These are phyloP conservation scores for Diaporthe sp. DNA, from an alignment of 2,329 filamentous ascomycete genomes.

Conservation along the genomic window DNA sequence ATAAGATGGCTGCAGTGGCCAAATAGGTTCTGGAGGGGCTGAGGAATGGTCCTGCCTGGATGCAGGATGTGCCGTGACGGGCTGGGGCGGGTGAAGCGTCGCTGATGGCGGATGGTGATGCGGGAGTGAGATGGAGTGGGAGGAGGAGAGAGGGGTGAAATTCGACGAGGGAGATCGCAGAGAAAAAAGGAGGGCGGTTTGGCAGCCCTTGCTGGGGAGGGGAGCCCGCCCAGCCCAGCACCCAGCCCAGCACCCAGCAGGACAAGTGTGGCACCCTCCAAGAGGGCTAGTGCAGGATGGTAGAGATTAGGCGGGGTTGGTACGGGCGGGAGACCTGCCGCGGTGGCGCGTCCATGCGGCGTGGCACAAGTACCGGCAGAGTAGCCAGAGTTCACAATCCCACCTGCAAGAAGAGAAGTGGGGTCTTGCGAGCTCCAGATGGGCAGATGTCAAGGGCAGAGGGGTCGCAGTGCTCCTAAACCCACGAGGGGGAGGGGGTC, in stretches of 20 bases:
- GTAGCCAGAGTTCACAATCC: constrained; percentile 34
- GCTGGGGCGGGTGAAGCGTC: constrained; percentile 42
- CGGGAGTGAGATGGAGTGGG: constrained; percentile 47
- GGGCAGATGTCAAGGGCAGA: constrained; percentile 35
- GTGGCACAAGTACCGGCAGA: neutral
- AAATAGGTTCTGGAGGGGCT: constrained; percentile 44
- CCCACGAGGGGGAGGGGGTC: constrained; percentile 16
- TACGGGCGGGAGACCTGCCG: constrained; percentile 6
- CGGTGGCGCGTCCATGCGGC: neutral
- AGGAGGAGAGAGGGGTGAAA: constrained; percentile 48
- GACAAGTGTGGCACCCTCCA: constrained; percentile 34
- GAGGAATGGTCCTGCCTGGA: constrained; percentile 47
- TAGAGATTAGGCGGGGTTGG: constrained; percentile 36
- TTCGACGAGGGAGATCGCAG: constrained; percentile 48
- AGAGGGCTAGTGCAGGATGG: constrained; percentile 33
- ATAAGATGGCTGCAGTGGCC: constrained; percentile 52
- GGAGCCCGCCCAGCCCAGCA: constrained; percentile 36
- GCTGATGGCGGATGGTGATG: constrained; percentile 39
- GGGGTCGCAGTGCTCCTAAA: constrained; percentile 29
- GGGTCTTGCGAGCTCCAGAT: constrained; percentile 38
- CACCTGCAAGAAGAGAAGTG: constrained; percentile 37
- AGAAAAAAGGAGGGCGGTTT: constrained; percentile 45
- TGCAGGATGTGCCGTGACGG: constrained; percentile 39
- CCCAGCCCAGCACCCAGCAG: constrained; percentile 36
- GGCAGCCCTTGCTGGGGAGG: constrained; percentile 45